Base-by-base conservation (phyloP, 2,329 filamentous ascomycete species). In the Sarocladium kiliense region DNA sequence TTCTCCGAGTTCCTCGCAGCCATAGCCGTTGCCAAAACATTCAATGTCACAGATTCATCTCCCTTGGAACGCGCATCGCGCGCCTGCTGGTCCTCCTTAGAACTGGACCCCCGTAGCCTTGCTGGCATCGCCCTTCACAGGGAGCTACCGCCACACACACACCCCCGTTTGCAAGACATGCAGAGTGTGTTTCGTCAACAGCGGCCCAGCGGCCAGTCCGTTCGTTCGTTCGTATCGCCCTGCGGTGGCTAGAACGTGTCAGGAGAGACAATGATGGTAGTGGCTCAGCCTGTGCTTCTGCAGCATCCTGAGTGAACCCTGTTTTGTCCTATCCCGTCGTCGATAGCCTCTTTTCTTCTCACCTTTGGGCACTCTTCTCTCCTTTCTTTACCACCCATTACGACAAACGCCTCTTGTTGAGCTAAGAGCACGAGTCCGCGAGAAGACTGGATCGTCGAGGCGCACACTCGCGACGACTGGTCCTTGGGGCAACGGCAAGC, bases 41-140 rank as follows among this genome's bases (percentile, higher is more conserved):
- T 51, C 47, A 34, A 51, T 51, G 47, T 51, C 16, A 51, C 47
- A 51, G 47, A 51, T 23, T 51, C 47, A 51, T 51, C 47, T 51
- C 47, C 47, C 47, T 51, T 51, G 47, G 47, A 51, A 51, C 47
- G 47, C n/a, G 47, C 27, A 51, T 51, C 47, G 47, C 47, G 47
- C 23, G 47, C 27, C 47, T 23, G 47, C 3, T 51, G 47, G 47
- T 23, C 10, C 21, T n/a, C 44, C 44, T 18, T 47, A 14, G 7
- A 23, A 44, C 21, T 14, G 44, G 23, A 18, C 10, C 21, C 10
- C 25, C 21, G 19, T 23, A 10, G 39, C 18, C 7, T 14, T 18
- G 10, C 10, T 27, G 3, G 44, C 25, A n/a, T 30, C 27, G 44
- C 44, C 44, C 44, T 47, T 47, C 25, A n/a, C 14, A 47, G 44